Base-by-base conservation (phyloP, 768 basidiomycete genomes). In the Psilocybe azurescens region DNA sequence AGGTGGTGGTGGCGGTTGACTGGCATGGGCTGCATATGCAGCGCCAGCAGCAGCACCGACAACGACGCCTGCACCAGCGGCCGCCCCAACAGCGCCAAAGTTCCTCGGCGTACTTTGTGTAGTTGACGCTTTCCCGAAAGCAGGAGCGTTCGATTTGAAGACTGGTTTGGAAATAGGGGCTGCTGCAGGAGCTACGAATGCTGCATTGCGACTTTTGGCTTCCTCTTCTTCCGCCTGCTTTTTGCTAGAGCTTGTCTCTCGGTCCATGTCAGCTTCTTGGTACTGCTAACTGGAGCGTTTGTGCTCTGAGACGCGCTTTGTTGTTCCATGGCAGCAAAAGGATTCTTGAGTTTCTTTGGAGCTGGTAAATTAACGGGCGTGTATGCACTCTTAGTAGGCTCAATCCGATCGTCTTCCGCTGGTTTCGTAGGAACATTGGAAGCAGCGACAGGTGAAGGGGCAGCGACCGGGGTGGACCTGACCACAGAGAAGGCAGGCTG, bases 181-280 rank as follows among this genome's bases (percentile, higher is more conserved):
- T 20, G 74, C 68, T 2, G 76, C 66, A 0, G 83, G 72, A 4
- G 81, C 67, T 47, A 76, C 73, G 69, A 81, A 81, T 14, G 81
- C 81, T 0, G 89, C 87, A 48, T 79, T 77, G 48, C 80, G 86
- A 68, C 91, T 93, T 50, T 77, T 78, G 8, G 81, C 78, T 62
- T 88, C 89, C 59, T 94, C 95, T 66, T 92, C 94, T 65, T 89
- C 92, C 14, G 83, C 80, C 67, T 94, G 91, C 71, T 90, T 89
- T 95, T 96, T 1, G 94, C 90, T n/a, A 89, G 78, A 0, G 93
- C 95, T 71, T 98, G 96, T 20, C 96, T 83, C 73, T 99, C 92
- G 60, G 86, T 91, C 97, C 97, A 99, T 0, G 96, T 97, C 63
- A 97, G 74, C 74, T 94, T 96, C 79, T 93, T 93, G 1, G 79